Evolutionary conservation across 306 rosid species (phyloP).

Genomic region (Echinosophora koreensis): DNA sequence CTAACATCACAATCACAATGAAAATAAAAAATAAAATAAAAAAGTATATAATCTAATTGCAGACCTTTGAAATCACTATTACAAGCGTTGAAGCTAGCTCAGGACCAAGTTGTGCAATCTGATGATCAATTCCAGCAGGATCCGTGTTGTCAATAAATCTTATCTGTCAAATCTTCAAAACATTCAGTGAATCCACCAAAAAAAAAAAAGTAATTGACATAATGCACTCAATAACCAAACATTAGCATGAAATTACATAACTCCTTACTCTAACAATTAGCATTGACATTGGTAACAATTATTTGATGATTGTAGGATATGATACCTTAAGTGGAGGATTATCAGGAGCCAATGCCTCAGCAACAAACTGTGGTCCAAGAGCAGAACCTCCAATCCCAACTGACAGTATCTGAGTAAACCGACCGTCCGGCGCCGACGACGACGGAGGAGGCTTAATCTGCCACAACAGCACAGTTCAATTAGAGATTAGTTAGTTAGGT

Average conservation of each 20-base stretch:
- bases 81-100: conserved; percentile 95
- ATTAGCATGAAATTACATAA: neutral
- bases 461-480: conserved; percentile 15
- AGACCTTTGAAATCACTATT: conserved; percentile 92
- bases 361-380: conserved; percentile 99
- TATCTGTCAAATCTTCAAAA: conserved; percentile 70
- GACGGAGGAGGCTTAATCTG: conserved; percentile 95
- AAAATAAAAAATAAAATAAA: conserved; percentile 17
- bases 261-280: neutral
- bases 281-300: neutral
- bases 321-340: conserved; percentile 95
- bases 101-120: conserved; percentile 93
- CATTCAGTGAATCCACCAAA: conserved; percentile 1
- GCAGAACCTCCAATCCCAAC: conserved; percentile 99
- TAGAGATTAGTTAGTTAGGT: no score
- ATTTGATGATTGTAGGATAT: no score
- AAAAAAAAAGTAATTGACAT: neutral
- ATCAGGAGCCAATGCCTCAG: conserved; percentile 98
- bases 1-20: conserved; percentile 1
- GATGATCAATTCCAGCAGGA: conserved; percentile 99
- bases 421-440: conserved; percentile 55
- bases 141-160: conserved; percentile 97
- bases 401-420: conserved; percentile 85
- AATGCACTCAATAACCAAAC: conserved; percentile 17
- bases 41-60: conserved; percentile 28